Base-by-base conservation (phyloP, 768 basidiomycete species). In the Cyclocybe cylindracea region DNA sequence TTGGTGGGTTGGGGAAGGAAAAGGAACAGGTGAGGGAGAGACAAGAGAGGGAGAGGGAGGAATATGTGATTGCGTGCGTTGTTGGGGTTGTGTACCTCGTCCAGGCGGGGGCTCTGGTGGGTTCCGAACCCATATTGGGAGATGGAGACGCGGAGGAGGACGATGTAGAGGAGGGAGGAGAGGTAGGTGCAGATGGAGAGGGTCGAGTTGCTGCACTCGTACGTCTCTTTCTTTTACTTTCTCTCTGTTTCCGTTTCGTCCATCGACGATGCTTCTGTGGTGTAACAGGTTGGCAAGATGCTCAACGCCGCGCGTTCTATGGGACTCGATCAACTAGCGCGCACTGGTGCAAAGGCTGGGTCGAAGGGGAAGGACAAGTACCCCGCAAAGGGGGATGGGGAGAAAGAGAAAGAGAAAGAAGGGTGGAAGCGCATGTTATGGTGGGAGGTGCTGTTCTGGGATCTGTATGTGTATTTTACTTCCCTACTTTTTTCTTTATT, bases 371-470 rank as follows among this genome's bases (percentile, higher is more conserved):
- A 55, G n/a, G n/a, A n/a, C n/a, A n/a, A n/a, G n/a, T n/a, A n/a
- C 36, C 42, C 42, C 19, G 19, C 35, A 38, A 53, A 57, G 51
- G 39, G 46, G 48, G 57, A 60, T 39, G 53, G 44, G 48, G 52
- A 56, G 38, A 43, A 32, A 13, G 18, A 35, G 14, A 71, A 73
- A 29, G 61, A 61, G 54, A 66, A 66, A 41, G 63, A 68, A 42
- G n/a, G n/a, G n/a, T n/a, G n/a, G n/a, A n/a, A n/a, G n/a, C n/a
- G n/a, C n/a, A 61, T 66, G 76, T 66, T 89, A 6, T 90, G 90
- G 87, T 92, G 90, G 90, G 86, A 89, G 46, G 75, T 90, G 9
- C 78, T 83, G 62, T 89, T 80, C 66, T 90, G 84, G 64, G 91
- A 92, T 65, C 62, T 86, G 90, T 91, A 64, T 59, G 87, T 79